Evolutionary conservation across 2,329 filamentous ascomycete species (phyloP).

Genomic region (Thielaviopsis cerberus): DNA sequence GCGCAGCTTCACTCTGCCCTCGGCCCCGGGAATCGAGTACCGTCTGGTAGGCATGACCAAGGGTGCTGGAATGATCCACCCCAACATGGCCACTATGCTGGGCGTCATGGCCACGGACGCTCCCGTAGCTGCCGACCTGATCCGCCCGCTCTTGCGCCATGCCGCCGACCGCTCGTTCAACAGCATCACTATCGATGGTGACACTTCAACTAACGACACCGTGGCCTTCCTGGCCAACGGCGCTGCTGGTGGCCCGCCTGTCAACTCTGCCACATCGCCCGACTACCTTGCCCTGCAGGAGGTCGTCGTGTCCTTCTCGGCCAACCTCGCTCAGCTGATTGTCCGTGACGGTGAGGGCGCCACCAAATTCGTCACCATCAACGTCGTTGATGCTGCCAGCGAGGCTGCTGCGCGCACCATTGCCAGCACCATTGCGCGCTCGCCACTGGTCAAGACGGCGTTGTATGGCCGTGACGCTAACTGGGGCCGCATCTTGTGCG

Average conservation of each 20-base stretch:
- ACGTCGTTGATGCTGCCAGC: slow-evolving; percentile 53
- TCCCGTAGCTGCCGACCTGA: slow-evolving; percentile 48
- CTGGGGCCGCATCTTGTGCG: slow-evolving; percentile 93
- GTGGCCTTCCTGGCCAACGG: slow-evolving; percentile 90
- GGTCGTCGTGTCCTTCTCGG: slow-evolving; percentile 59
- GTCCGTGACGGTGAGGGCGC: slow-evolving; percentile 93
- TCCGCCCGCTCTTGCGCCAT: slow-evolving; percentile 51
- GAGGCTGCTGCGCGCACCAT: slow-evolving; percentile 58
- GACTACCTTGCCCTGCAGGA: slow-evolving; percentile 55
- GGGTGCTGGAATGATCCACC: slow-evolving; percentile 96
- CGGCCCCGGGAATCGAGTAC: slow-evolving; percentile 50
- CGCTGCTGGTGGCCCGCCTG: slow-evolving; percentile 54
- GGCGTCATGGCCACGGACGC: slow-evolving; percentile 85
- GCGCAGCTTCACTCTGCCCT: slow-evolving; percentile 64
- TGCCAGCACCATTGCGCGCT: slow-evolving; percentile 73
- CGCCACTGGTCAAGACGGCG: slow-evolving; percentile 89
- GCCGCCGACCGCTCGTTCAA: slow-evolving; percentile 82
- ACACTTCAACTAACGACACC: slow-evolving; percentile 95
- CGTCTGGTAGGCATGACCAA: slow-evolving; percentile 89
- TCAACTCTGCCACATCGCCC: slow-evolving; percentile 32
- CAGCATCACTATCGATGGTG: slow-evolving; percentile 88
- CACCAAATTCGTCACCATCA: slow-evolving; percentile 93
- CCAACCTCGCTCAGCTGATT: slow-evolving; percentile 74
- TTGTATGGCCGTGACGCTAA: slow-evolving; percentile 95
- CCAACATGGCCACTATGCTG: slow-evolving; percentile 93